Conservation (phyloP, 2,329 filamentous ascomycete genomes). For the Ceratocystis eucalypticola region DNA sequence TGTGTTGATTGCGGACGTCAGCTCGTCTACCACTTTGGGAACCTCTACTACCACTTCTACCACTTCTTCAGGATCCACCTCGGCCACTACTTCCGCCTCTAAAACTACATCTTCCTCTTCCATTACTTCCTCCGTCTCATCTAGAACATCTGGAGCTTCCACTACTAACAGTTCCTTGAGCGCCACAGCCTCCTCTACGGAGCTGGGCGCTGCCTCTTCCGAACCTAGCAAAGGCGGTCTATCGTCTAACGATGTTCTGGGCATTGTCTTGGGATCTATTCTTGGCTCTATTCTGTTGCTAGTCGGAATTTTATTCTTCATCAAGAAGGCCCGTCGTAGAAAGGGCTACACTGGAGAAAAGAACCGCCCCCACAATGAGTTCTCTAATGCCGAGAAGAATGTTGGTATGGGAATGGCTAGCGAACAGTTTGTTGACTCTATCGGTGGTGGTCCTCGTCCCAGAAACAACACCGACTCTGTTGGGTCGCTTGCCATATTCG, state of each 20-base stretch:
- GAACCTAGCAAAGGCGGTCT: conserved; percentile 20
- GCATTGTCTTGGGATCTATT: conserved; percentile 70
- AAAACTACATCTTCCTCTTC: conserved; percentile 20
- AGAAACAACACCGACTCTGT: conserved; percentile 25
- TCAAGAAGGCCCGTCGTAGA: conserved; percentile 25
- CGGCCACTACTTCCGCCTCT: conserved; percentile 22
- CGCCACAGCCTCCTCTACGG: conserved; percentile 19
- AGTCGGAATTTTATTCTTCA: conserved; percentile 51
- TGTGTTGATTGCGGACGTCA: conserved; percentile 25
- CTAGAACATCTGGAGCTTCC: conserved; percentile 24
- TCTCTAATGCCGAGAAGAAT: conserved; percentile 15
- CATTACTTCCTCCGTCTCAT: conserved; percentile 22
- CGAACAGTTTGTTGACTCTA: conserved; percentile 18
- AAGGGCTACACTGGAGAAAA: conserved; percentile 19
- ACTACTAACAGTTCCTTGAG: conserved; percentile 24
- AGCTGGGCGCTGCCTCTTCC: conserved; percentile 24
- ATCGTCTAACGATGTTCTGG: conserved; percentile 49
- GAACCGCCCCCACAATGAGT: conserved; percentile 10
- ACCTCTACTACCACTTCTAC: conserved; percentile 24
- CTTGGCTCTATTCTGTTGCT: conserved; percentile 58
- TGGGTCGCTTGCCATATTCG: conserved; percentile 18
- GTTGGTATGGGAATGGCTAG: conserved; percentile 19
- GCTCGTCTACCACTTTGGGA: conserved; percentile 24
- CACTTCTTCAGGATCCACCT: conserved; percentile 23
- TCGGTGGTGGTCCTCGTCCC: conserved; percentile 11